These are phyloP conservation scores for Lignosus rhinocerotis DNA, from an alignment of 1,284 basidiomycete genomes.

Conservation along the genomic window DNA sequence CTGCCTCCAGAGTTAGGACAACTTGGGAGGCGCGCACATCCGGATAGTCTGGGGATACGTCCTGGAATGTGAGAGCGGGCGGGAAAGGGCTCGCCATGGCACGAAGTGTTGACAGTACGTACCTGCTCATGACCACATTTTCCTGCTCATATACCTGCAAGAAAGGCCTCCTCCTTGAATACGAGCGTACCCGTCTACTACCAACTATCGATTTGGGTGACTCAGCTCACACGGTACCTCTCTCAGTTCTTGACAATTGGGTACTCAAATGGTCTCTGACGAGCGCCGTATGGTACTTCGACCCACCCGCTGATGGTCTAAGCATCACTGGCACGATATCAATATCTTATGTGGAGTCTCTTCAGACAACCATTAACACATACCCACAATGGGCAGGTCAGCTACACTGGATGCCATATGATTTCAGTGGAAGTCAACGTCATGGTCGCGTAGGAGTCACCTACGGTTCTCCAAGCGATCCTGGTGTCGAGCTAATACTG, in stretches of 20 bases:
- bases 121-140: no score
- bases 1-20: no score
- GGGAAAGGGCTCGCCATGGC: no score
- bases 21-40: no score
- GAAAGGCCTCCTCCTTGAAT: no score
- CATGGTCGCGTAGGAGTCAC: constrained; percentile 37
- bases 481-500: constrained; percentile 40
- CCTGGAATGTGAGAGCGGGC: no score
- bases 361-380: constrained; percentile 32
- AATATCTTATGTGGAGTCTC: constrained; percentile 28
- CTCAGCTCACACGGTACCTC: constrained; percentile 16
- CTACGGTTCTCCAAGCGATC: constrained; percentile 37
- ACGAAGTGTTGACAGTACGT: no score
- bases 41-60: no score
- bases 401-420: constrained; percentile 33
- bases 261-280: constrained; percentile 31
- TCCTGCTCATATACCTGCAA: no score
- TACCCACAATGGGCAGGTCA: constrained; percentile 45
- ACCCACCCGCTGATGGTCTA: constrained; percentile 5
- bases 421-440: constrained; percentile 27
- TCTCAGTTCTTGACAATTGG: constrained; percentile 36
- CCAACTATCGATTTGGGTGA: neutral
- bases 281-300: constrained; percentile 36
- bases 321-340: neutral
- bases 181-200: neutral